phyloP scores from a whole-genome alignment of 2,329 filamentous ascomycete genomes.

The Penicillium sclerotiorum region DNA sequence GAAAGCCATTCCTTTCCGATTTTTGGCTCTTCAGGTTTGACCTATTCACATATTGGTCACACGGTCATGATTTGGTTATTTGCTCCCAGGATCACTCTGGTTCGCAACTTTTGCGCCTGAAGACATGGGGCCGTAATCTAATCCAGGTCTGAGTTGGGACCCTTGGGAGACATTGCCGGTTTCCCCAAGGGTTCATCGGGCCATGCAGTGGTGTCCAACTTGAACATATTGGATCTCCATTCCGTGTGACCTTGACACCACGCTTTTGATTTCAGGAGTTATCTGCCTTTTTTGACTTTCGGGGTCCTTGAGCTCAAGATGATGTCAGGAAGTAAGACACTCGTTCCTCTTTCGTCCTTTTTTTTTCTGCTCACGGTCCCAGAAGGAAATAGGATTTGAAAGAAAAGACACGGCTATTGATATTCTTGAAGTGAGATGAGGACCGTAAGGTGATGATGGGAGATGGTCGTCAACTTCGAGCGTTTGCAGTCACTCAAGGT shows the following conservation, averaged over 20 bases:
- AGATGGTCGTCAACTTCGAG: no score
- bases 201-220: constrained; percentile 42
- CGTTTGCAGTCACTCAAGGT: no score
- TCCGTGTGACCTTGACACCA: constrained; percentile 24
- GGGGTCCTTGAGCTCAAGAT: constrained; percentile 15
- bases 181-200: constrained; percentile 24
- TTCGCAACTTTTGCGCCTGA: constrained; percentile 12
- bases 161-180: constrained; percentile 13
- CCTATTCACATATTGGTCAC: constrained; percentile 17
- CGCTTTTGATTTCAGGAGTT: constrained; percentile 15
- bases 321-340: constrained; percentile 21
- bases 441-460: no score
- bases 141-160: no score
- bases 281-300: constrained; percentile 25
- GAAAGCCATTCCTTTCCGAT: constrained; percentile 7
- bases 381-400: constrained; percentile 1
- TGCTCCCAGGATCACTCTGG: constrained; percentile 21
- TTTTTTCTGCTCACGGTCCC: constrained; percentile 2
- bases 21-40: background rate
- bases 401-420: constrained; percentile 2
- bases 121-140: constrained; percentile 13
- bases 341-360: constrained; percentile 10
- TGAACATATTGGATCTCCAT: constrained; percentile 21
- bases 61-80: constrained; percentile 17
- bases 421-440: background rate